Evolutionary conservation across 441 rosid genomes (phyloP), one percentile per base, ranked within the genome.

Genomic region (Populus hybrid): DNA sequence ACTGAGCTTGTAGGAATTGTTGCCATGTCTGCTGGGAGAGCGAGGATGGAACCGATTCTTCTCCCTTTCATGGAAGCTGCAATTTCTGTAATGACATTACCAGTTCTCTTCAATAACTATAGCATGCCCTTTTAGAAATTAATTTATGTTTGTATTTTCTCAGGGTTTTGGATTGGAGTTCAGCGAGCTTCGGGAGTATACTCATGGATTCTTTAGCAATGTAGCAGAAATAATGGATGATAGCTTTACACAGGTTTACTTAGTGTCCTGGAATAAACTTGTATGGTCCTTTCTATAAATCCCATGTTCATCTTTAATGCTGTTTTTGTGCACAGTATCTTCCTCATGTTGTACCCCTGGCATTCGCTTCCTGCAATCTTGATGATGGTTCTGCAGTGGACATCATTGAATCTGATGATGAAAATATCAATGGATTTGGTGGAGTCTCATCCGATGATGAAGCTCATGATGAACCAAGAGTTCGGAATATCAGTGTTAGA

Each of bases 1-100:
- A 94, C 99, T 23, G 99, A 97, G 89, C 98, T 97, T 85, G 99
- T 97, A 74, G 99, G 99, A 83, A 94, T 97, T 80, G 96, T 94
- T 71, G 97, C 99, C 53, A 95, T 94, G 99, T 89, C 97, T 82
- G 94, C 89, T 84, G 98, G 99, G 69, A 97, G 89, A 84, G 33
- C 71, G 59, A 87, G 94, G 81, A 94, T 92, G 93, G 98, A 94
- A 79, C 84, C 95, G 68, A 88, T 94, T 82, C 78, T 97, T 78
- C 87, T 94, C 31, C 91, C 98, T 75, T 97, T 89, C 82, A 87
- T 97, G 85, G 99, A 97, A 87, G 99, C 99, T 33, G 98, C 99
- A 64, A 92, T 97, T 73, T 88, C 94, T 74, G 99, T 94, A 93
- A 89, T 77, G 85, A 38, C 80, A 78, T 64, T 64, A 26, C 24